Conservation (phyloP, 2,329 filamentous ascomycete species). For the Pseudopyricularia cyperi region DNA sequence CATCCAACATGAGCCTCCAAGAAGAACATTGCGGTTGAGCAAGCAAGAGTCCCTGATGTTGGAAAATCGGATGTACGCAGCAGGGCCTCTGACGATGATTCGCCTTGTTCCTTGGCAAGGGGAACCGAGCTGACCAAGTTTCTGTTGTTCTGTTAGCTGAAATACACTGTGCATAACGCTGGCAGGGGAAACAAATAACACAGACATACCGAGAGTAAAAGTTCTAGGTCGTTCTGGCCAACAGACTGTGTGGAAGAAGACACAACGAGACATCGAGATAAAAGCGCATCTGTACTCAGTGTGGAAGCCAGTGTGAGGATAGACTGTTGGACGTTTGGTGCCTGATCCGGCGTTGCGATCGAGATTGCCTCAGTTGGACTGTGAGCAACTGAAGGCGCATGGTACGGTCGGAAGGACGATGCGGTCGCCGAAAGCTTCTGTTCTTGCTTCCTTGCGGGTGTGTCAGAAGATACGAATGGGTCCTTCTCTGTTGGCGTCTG, state of each 20-base stretch:
- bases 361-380: slow-evolving; percentile 8
- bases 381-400: slow-evolving; percentile 11
- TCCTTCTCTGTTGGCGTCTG: slow-evolving; percentile 28
- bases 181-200: background rate
- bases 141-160: slow-evolving; percentile 16
- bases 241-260: slow-evolving; percentile 18
- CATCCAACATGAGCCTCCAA: slow-evolving; percentile 31
- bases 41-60: slow-evolving; percentile 48
- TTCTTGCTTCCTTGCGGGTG: slow-evolving; percentile 16
- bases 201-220: slow-evolving; percentile 29
- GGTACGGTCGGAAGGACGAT: slow-evolving; percentile 44
- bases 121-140: slow-evolving; percentile 21
- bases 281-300: slow-evolving; percentile 30
- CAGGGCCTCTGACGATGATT: slow-evolving; percentile 22
- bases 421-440: slow-evolving; percentile 52
- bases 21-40: slow-evolving; percentile 30
- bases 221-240: slow-evolving; percentile 23
- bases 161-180: background rate
- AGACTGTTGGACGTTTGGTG: slow-evolving; percentile 9
- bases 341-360: slow-evolving; percentile 1
- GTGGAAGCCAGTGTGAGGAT: slow-evolving; percentile 16
- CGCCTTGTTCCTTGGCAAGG: slow-evolving; percentile 23
- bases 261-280: slow-evolving; percentile 32
- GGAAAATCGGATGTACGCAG: slow-evolving; percentile 40
- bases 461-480: slow-evolving; percentile 35